Evolutionary conservation across 495 filamentous ascomycete genomes (phyloP), one percentile per base, ranked within the genome.

Genomic region (Chlorociboria aeruginascens): DNA sequence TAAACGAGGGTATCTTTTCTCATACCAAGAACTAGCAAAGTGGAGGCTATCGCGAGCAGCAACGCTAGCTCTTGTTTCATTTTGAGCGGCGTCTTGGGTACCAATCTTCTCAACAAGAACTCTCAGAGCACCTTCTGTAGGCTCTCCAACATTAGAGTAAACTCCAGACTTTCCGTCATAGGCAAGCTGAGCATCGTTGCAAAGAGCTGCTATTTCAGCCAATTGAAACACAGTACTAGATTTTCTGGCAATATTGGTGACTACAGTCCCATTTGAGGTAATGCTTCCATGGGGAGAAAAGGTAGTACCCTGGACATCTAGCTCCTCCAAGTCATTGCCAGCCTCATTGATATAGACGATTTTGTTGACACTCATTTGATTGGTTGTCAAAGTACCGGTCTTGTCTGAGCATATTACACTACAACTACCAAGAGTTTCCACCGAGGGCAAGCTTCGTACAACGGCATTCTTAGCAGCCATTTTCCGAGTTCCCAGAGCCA

Each of bases 331-430:
- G 36, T 77, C 81, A 41, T 70, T 73, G 33, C 87, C 89, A 43
- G 76, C 68, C 49, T 79, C 72, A 54, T 72, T 81, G 57, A 99
- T 69, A 61, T 85, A 86, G 29, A 95, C 85, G 35, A 96, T 72
- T 66, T 89, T 95, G 62, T 79, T 90, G 45, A 95, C 93, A 59
- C 92, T 96, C 93, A 99, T 99, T 66, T 99, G 89, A 68, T 97
- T 99, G 32, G 93, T 99, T 25, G 93, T 99, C 61, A 99, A 68
- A 17, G 93, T 99, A 52, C 93, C 93, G 1, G 93, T 99, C 72
- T 99, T 99, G 69, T 99, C 93, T n/a, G 93, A 99, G 69, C 93
- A 99, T 61, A 99, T 95, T 46, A 99, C 89, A 60, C 92, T 97
- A 73, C 93, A 99, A 74, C 93, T 97, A 58, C 93, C 93, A 34